These are phyloP conservation scores for Penicillium soppii DNA, from an alignment of 495 filamentous ascomycete genomes.

Conservation along the genomic window DNA sequence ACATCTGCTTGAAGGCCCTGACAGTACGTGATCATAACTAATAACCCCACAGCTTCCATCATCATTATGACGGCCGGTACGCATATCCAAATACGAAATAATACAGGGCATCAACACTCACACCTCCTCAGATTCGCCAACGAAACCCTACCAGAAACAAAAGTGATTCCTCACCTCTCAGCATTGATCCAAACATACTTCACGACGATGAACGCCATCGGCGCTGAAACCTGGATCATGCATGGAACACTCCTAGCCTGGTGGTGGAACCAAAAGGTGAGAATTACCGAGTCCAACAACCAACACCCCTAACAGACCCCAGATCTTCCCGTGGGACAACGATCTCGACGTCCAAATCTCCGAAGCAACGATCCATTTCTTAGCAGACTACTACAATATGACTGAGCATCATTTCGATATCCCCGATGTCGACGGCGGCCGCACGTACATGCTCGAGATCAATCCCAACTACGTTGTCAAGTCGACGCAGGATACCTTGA, in stretches of 20 bases:
- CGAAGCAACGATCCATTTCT: constrained; percentile 53
- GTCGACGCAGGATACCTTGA: constrained; percentile 43
- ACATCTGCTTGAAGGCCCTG: background rate
- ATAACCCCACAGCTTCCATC: constrained; percentile 48
- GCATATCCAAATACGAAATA: constrained; percentile 4
- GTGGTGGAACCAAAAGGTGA: constrained; percentile 62
- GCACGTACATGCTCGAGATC: constrained; percentile 57
- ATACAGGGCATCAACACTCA: too few relatives aligned
- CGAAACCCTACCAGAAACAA: constrained; percentile 40
- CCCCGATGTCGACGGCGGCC: constrained; percentile 36
- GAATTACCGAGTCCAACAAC: constrained; percentile 1
- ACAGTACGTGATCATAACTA: constrained; percentile 1
- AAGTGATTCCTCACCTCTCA: constrained; percentile 47
- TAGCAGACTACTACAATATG: constrained; percentile 63
- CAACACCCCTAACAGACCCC: background rate
- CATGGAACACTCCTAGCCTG: constrained; percentile 60
- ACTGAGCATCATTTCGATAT: constrained; percentile 56
- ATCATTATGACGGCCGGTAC: constrained; percentile 63
- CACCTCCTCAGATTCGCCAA: constrained; percentile 47
- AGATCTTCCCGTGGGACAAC: constrained; percentile 64
- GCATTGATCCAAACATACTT: constrained; percentile 57
- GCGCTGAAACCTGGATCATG: constrained; percentile 64
- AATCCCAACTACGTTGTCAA: constrained; percentile 58
- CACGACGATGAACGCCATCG: constrained; percentile 53
- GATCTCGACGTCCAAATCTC: constrained; percentile 62